Conservation (phyloP, 2,329 filamentous ascomycete genomes). For the Zasmidium angulare region DNA sequence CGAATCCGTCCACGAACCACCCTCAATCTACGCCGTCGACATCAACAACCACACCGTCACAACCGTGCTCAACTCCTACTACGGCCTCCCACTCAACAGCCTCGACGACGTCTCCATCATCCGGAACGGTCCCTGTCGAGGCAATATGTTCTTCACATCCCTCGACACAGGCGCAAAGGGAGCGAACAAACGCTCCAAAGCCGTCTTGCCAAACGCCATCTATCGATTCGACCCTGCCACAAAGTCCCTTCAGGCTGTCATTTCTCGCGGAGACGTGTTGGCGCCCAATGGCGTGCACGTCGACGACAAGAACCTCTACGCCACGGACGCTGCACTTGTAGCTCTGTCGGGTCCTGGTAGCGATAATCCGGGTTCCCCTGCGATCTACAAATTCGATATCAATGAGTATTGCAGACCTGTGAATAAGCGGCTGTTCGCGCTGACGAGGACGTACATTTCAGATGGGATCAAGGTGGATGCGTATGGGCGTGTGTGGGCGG, state of each 20-base stretch:
- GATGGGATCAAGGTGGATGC: too few relatives aligned
- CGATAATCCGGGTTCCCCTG: too few relatives aligned
- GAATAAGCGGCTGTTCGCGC: too few relatives aligned
- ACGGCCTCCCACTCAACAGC: background rate
- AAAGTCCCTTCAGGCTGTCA: background rate
- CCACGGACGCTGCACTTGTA: too few relatives aligned
- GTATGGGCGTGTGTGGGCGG: too few relatives aligned
- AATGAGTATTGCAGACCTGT: too few relatives aligned
- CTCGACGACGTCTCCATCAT: constrained; percentile 1
- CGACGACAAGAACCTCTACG: too few relatives aligned
- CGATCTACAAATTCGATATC: too few relatives aligned
- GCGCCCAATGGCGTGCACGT: background rate
- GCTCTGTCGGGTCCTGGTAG: too few relatives aligned
- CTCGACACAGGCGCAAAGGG: too few relatives aligned
- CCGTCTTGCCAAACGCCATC: constrained; percentile 1
- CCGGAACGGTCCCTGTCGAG: background rate
- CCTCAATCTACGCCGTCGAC: background rate
- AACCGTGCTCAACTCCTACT: constrained; percentile 5
- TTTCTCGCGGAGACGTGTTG: background rate
- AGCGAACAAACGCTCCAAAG: too few relatives aligned
- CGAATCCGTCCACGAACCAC: background rate
- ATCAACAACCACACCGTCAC: background rate
- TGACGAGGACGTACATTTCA: too few relatives aligned
- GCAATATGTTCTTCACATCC: constrained; percentile 6
- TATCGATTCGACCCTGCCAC: background rate